Conservation (phyloP, 2,329 filamentous ascomycete genomes). For the Claviceps sp. region DNA sequence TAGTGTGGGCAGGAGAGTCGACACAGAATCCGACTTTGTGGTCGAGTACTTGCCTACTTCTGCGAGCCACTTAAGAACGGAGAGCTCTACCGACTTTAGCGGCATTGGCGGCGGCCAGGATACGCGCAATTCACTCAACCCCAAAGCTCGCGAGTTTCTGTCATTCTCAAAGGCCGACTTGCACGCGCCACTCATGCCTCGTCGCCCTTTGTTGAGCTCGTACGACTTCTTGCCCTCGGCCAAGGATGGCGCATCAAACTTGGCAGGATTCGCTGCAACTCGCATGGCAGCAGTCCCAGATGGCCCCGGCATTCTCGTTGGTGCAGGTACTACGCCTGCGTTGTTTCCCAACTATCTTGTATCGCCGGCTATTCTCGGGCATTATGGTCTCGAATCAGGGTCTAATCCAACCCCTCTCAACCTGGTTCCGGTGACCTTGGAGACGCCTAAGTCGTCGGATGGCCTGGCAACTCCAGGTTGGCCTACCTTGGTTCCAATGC, state of each 20-base stretch:
- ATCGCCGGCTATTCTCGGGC: not conserved
- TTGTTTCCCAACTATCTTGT: not conserved
- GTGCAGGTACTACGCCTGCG: not conserved
- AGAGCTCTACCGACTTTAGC: not conserved
- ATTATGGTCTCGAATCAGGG: not conserved
- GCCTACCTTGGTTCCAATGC: not conserved
- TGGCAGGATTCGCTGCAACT: not conserved
- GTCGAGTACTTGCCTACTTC: slow-evolving; percentile 3
- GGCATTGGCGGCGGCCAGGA: not conserved
- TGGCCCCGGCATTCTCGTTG: not conserved
- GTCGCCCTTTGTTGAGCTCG: not conserved
- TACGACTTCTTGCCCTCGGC: not conserved
- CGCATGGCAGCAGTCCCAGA: not conserved
- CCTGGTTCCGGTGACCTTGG: not conserved
- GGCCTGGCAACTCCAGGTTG: too few relatives aligned
- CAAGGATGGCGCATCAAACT: not conserved
- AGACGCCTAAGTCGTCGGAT: not conserved
- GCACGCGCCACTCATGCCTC: not conserved
- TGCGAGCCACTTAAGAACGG: not conserved
- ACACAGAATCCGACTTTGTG: slow-evolving; percentile 7
- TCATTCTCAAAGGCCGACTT: slow-evolving; percentile 3
- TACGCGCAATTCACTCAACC: slow-evolving; percentile 7
- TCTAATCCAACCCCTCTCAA: not conserved
- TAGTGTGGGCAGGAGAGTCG: slow-evolving; percentile 4
- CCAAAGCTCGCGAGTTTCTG: slow-evolving; percentile 10